Evolutionary conservation across 2,329 filamentous ascomycete species (phyloP).

Genomic region (Talaromyces sp.): DNA sequence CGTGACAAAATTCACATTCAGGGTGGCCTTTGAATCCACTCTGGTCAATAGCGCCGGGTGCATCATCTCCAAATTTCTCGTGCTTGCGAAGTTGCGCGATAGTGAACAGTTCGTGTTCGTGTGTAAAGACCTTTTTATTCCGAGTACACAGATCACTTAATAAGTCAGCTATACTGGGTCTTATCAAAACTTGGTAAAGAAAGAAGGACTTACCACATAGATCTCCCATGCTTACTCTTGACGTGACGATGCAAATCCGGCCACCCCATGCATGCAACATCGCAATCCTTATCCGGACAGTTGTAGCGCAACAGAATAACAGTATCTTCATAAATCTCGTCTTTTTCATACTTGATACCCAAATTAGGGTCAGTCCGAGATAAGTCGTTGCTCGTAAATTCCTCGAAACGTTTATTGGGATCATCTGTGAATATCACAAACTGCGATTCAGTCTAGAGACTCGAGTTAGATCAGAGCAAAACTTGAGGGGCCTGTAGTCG

Average conservation of each 20-base stretch:
- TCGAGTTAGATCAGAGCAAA: conserved; percentile 8
- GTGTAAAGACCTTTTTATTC: conserved; percentile 97
- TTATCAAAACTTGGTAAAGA: too few relatives aligned
- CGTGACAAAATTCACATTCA: conserved; percentile 85
- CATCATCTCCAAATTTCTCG: conserved; percentile 86
- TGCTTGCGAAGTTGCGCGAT: conserved; percentile 77
- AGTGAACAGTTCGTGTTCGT: conserved; percentile 92
- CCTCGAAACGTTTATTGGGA: conserved; percentile 73
- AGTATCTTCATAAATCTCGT: conserved; percentile 88
- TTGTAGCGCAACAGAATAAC: conserved; percentile 87
- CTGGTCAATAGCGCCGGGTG: conserved; percentile 83
- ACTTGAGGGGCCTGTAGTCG: background rate
- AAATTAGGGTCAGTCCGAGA: conserved; percentile 77
- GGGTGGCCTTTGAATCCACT: conserved; percentile 96
- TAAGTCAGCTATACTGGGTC: background rate
- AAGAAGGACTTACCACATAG: conserved; percentile 63
- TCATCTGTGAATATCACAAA: conserved; percentile 94
- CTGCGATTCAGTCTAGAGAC: conserved; percentile 42
- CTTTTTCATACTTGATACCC: conserved; percentile 85
- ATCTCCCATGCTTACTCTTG: conserved; percentile 73
- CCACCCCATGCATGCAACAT: conserved; percentile 80
- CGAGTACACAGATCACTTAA: conserved; percentile 76
- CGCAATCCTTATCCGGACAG: conserved; percentile 80
- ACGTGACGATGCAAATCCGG: conserved; percentile 79
- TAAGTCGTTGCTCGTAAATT: conserved; percentile 72